Conservation (phyloP, 768 basidiomycete species). For the Suillus tomentosus region DNA sequence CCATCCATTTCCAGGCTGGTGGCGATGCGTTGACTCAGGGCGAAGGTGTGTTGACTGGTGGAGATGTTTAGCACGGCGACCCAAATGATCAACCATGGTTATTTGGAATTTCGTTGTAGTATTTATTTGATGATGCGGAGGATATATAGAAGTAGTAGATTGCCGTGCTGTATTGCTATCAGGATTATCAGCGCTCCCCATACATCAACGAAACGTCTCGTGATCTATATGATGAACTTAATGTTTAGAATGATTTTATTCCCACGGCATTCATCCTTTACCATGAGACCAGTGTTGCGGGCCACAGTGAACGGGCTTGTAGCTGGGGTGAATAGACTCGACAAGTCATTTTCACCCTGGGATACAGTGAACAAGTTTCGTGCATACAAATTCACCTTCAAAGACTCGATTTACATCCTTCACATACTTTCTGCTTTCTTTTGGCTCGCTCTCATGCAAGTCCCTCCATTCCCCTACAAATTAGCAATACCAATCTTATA, state of each 20-base stretch:
- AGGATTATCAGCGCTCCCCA: no score
- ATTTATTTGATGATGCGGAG: not conserved
- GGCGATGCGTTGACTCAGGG: no score
- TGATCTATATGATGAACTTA: no score
- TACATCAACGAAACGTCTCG: no score
- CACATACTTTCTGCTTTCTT: slow-evolving; percentile 63
- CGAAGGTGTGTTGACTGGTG: not conserved
- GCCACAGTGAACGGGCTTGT: slow-evolving; percentile 47
- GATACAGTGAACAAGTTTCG: slow-evolving; percentile 63
- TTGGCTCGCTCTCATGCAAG: slow-evolving; percentile 74
- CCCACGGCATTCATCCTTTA: no score
- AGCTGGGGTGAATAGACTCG: slow-evolving; percentile 66
- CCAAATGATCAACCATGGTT: not conserved
- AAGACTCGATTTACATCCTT: slow-evolving; percentile 65
- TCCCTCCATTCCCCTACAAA: slow-evolving; percentile 71
- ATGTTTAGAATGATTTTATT: not conserved
- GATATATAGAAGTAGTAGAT: not conserved
- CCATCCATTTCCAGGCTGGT: not conserved
- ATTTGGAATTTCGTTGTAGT: not conserved
- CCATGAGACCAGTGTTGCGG: slow-evolving; percentile 8
- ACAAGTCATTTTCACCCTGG: slow-evolving; percentile 73
- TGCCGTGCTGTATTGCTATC: not conserved
- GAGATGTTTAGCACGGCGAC: not conserved
- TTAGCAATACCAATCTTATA: slow-evolving; percentile 78
- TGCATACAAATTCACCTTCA: slow-evolving; percentile 53